Conservation (phyloP, 2,329 filamentous ascomycete genomes). For the Nigrograna mackinnonii region DNA sequence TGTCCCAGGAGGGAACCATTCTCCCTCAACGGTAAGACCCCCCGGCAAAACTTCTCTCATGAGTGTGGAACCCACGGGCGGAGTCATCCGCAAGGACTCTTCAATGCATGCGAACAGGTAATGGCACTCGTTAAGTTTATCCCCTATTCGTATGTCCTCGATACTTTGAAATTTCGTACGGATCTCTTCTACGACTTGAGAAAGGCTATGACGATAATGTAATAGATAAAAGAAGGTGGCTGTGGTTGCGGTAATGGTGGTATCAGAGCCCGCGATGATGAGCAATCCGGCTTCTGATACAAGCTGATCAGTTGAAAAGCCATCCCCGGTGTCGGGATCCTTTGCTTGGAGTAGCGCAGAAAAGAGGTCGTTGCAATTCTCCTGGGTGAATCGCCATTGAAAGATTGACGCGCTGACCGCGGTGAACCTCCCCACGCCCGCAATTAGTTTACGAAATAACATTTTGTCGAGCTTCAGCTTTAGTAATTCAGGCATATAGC, state of each 20-base stretch:
- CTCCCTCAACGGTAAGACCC: conserved; percentile 18
- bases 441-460: conserved; percentile 31
- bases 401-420: conserved; percentile 5
- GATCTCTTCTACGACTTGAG: conserved; percentile 6
- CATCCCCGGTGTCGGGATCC: conserved; percentile 40
- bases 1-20: conserved; percentile 15
- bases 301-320: conserved; percentile 29
- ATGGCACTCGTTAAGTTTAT: conserved; percentile 10
- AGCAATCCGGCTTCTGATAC: conserved; percentile 46
- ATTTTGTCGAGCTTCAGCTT: conserved; percentile 25
- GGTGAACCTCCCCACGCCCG: conserved; percentile 21
- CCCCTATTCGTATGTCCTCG: conserved; percentile 18
- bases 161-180: conserved; percentile 6
- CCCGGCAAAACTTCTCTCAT: conserved; percentile 16
- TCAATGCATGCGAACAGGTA: conserved; percentile 25
- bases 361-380: conserved; percentile 38
- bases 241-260: conserved; percentile 30
- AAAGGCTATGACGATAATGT: conserved; percentile 17
- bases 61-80: conserved; percentile 8
- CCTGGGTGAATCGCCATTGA: conserved; percentile 9
- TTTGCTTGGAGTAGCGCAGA: conserved; percentile 43
- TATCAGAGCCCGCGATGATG: conserved; percentile 46
- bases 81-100: conserved; percentile 22
- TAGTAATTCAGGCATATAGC: conserved; percentile 19
- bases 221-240: conserved; percentile 40